These are phyloP conservation scores for Talaromyces nanjingensis DNA, from an alignment of 495 filamentous ascomycete genomes.

Conservation along the genomic window DNA sequence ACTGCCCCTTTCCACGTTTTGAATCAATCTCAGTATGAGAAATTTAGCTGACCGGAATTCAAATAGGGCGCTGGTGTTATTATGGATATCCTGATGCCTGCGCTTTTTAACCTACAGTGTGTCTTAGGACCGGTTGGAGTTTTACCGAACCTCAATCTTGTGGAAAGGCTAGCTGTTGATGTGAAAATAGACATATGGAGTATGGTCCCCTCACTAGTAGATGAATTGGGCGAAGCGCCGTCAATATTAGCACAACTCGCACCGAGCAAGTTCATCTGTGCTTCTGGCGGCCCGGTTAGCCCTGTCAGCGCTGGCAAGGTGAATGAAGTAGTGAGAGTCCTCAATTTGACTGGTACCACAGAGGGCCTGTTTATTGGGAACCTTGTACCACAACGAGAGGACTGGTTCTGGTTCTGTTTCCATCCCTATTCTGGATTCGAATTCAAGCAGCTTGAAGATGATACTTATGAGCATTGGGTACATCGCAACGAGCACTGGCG, in stretches of 20 bases:
- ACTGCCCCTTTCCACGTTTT: no score
- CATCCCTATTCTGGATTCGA: slow-evolving; percentile 22
- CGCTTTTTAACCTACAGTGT: slow-evolving; percentile 20
- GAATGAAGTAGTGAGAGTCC: slow-evolving; percentile 17
- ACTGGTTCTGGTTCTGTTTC: slow-evolving; percentile 22
- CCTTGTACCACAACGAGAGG: slow-evolving; percentile 12
- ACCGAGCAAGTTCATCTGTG: slow-evolving; percentile 23
- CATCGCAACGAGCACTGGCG: slow-evolving; percentile 15
- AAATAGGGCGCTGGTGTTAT: slow-evolving; percentile 26
- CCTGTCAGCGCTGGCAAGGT: slow-evolving; percentile 16
- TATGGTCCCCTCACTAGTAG: slow-evolving; percentile 25
- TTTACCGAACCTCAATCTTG: slow-evolving; percentile 20
- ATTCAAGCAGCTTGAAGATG: slow-evolving; percentile 18
- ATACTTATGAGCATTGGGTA: slow-evolving; percentile 19
- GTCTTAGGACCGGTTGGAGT: slow-evolving; percentile 21
- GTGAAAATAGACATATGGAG: slow-evolving; percentile 22
- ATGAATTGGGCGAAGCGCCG: slow-evolving; percentile 24
- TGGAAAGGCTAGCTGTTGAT: slow-evolving; percentile 19
- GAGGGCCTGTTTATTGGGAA: slow-evolving; percentile 23
- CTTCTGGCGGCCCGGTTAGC: slow-evolving; percentile 23
- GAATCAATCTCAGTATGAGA: not conserved
- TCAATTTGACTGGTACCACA: slow-evolving; percentile 23
- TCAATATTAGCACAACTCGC: slow-evolving; percentile 18
- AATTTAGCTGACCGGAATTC: not conserved
- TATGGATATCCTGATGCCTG: slow-evolving; percentile 19